A percentile compares a stretch with the other conserved stretches of the same genome.
These are phyloP conservation scores for Naematelia encephala DNA, from an alignment of 768 basidiomycete genomes.

Conservation along the genomic window DNA sequence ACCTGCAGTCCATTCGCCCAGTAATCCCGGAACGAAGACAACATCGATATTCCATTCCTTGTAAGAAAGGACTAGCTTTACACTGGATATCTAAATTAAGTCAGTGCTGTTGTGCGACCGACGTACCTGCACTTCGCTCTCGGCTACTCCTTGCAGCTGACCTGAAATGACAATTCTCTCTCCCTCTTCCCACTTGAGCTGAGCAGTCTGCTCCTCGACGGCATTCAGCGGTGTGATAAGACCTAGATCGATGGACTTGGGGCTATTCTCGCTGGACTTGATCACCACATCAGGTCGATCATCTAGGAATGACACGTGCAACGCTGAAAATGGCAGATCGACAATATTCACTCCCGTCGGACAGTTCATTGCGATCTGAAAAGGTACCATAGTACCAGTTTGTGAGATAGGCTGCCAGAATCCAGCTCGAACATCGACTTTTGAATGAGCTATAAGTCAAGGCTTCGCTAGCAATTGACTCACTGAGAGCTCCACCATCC, in stretches of 20 bases:
- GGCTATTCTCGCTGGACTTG: constrained; percentile 49
- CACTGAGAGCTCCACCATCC: constrained; percentile 12
- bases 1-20: constrained; percentile 14
- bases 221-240: constrained; percentile 53
- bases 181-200: constrained; percentile 63
- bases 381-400: constrained; percentile 64
- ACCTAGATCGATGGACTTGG: background rate
- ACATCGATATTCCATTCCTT: constrained; percentile 68
- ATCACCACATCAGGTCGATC: constrained; percentile 58
- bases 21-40: constrained; percentile 54
- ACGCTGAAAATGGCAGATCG: constrained; percentile 61
- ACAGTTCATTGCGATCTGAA: constrained; percentile 68
- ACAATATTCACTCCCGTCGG: constrained; percentile 57
- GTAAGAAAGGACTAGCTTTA: constrained; percentile 50
- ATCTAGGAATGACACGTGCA: constrained; percentile 63
- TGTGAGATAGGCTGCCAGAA: constrained; percentile 70
- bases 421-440: constrained; percentile 64
- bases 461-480: constrained; percentile 57
- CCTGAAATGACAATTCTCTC: constrained; percentile 63
- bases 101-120: background rate
- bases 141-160: constrained; percentile 57
- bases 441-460: constrained; percentile 2
- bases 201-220: constrained; percentile 48
- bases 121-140: constrained; percentile 60
- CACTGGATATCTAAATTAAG: constrained; percentile 8